phyloP scores from a whole-genome alignment of 2,329 filamentous ascomycete genomes.

The Tothia fuscella region DNA sequence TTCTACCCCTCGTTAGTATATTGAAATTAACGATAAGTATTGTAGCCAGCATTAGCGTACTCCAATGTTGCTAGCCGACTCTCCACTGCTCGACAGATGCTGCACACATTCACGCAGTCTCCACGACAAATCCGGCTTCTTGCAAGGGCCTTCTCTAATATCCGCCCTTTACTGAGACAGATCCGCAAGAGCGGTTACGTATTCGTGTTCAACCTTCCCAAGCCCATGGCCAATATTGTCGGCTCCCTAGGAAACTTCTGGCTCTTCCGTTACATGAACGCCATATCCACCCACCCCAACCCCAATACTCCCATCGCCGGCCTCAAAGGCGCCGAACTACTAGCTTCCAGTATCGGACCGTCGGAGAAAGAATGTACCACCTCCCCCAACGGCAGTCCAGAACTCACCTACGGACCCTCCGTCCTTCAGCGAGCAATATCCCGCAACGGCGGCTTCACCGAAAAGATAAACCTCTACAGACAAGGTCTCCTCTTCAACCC shows the following conservation, averaged over 20 bases:
- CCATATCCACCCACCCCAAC: conserved; percentile 22
- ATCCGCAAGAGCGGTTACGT: conserved; percentile 39
- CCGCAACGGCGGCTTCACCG: conserved; percentile 34
- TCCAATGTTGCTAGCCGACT: conserved; percentile 32
- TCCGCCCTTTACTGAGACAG: conserved; percentile 39
- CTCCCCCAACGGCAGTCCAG: background rate
- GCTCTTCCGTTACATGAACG: conserved; percentile 33
- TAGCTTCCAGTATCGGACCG: conserved; percentile 42
- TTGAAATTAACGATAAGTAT: conserved; percentile 1
- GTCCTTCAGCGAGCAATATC: conserved; percentile 29
- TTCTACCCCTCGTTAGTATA: background rate
- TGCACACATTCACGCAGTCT: conserved; percentile 33
- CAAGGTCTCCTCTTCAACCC: conserved; percentile 32
- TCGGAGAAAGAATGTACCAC: conserved; percentile 29
- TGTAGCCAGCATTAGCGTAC: conserved; percentile 28
- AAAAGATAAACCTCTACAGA: conserved; percentile 43
- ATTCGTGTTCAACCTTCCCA: conserved; percentile 41
- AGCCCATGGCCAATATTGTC: conserved; percentile 30
- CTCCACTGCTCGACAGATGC: conserved; percentile 36
- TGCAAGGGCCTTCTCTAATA: conserved; percentile 29
- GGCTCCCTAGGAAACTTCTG: conserved; percentile 39
- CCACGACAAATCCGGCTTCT: conserved; percentile 36
- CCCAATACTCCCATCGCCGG: conserved; percentile 11
- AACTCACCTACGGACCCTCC: conserved; percentile 27
- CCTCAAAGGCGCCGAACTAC: conserved; percentile 30